A percentile compares a stretch with the other conserved stretches of the same genome.
Conservation (phyloP, 148 eudicot genomes). For the Vaccinium corymbosum region DNA sequence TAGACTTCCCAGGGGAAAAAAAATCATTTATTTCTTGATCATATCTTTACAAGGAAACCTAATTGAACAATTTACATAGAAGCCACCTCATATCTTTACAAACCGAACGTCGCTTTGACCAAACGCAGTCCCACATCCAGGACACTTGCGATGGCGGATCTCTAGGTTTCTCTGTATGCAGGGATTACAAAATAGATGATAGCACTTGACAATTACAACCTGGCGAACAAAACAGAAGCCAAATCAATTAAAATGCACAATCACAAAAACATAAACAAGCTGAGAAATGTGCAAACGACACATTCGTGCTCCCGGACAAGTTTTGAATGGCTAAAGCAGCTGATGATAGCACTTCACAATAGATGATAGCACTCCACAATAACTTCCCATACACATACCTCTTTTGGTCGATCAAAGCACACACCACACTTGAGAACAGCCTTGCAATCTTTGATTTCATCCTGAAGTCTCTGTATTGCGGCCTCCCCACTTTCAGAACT, state of each 20-base stretch:
- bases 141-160: slow-evolving; percentile 92
- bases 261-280: not conserved
- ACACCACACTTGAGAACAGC: slow-evolving; percentile 93
- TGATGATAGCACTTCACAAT: not conserved
- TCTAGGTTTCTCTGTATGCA: slow-evolving; percentile 94
- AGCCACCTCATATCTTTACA: slow-evolving; percentile 60
- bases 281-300: not conserved
- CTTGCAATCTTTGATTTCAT: slow-evolving; percentile 91
- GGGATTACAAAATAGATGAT: slow-evolving; percentile 90
- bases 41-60: not conserved
- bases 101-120: slow-evolving; percentile 94
- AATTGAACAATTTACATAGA: slow-evolving; percentile 4
- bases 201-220: slow-evolving; percentile 94
- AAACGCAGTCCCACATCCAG: slow-evolving; percentile 90
- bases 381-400: slow-evolving; percentile 39
- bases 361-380: no score
- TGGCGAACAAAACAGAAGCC: slow-evolving; percentile 24
- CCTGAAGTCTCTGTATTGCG: slow-evolving; percentile 85
- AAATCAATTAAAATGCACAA: not conserved
- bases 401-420: slow-evolving; percentile 95
- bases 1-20: no score
- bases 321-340: not conserved
- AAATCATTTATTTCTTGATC: not conserved
- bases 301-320: not conserved
- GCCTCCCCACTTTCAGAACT: slow-evolving; percentile 76